Evolutionary conservation across 1,284 basidiomycete species (phyloP).

Genomic region (Pterulicium gracile): DNA sequence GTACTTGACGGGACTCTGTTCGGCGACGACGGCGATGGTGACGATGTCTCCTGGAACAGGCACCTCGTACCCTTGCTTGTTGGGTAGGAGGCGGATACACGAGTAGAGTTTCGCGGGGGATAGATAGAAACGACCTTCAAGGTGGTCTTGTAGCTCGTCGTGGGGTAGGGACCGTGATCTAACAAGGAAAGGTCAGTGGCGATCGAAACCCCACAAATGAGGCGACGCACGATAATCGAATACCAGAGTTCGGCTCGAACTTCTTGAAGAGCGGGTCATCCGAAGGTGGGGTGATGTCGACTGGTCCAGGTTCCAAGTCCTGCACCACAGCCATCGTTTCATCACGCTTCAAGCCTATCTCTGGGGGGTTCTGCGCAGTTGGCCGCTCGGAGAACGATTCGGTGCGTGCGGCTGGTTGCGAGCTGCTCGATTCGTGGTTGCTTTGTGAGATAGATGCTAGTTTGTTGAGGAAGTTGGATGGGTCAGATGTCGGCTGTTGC

Average conservation of each 20-base stretch:
- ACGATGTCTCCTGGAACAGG: slow-evolving; percentile 90
- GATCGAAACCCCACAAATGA: slow-evolving; percentile 6
- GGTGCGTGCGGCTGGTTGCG: background rate
- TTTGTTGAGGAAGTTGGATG: background rate
- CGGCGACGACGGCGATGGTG: slow-evolving; percentile 81
- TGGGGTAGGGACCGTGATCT: slow-evolving; percentile 72
- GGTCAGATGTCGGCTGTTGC: too few species aligned
- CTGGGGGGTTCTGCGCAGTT: slow-evolving; percentile 2
- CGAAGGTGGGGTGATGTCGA: slow-evolving; percentile 49
- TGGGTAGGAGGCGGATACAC: slow-evolving; percentile 62
- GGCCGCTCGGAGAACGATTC: slow-evolving; percentile 6
- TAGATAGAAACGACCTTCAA: slow-evolving; percentile 78
- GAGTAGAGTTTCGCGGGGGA: slow-evolving; percentile 86
- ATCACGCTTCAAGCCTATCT: slow-evolving; percentile 32
- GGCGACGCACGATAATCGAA: slow-evolving; percentile 65
- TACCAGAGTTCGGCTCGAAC: slow-evolving; percentile 83
- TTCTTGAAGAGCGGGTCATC: slow-evolving; percentile 67
- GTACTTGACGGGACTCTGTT: slow-evolving; percentile 65
- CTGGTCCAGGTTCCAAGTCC: slow-evolving; percentile 65
- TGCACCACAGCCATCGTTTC: slow-evolving; percentile 66
- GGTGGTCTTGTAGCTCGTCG: slow-evolving; percentile 71
- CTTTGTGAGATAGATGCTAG: background rate
- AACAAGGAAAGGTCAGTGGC: slow-evolving; percentile 8
- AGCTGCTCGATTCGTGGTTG: background rate
- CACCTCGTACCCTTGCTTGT: slow-evolving; percentile 80